Base-by-base conservation (phyloP, 2,329 filamentous ascomycete species). In the Aspergillus clavatus region DNA sequence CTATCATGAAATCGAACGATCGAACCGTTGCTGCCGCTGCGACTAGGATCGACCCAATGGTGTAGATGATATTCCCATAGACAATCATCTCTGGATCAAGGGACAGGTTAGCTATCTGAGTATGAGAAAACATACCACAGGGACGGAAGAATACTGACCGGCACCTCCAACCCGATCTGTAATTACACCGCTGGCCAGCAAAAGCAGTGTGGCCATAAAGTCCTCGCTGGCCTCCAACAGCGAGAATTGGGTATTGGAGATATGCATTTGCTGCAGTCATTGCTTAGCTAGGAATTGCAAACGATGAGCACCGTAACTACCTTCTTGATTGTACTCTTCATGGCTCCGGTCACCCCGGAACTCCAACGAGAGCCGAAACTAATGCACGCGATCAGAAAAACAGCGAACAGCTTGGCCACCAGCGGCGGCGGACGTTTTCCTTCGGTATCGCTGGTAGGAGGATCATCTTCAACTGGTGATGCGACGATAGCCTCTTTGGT, bases 241-340 rank as follows among this genome's bases (percentile, higher is more conserved):
- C 0, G 80, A 73, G 53, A 76, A 83, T 53, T 82, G 73, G 0
- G 74, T 75, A 53, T 83, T 83, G 57, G 76, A 75, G 56, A 83
- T 82, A 38, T 75, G 50, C 33, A 83, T 67, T 69, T 81, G 54
- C 62, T 65, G 7, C 7, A 26, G 18, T 7, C n/a, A 22, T 7
- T 27, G 4, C 38, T 18, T 28, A 1, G 8, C 31, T 19, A 27
- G 14, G 12, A 16, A 6, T 46, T n/a, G 4, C 1, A 11, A 21
- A 11, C 23, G 2, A 59, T 7, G 10, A 2, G 7, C 19, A 52
- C 54, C 6, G n/a, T n/a, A n/a, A n/a, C n/a, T 51, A 62, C 62
- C 70, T 81, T 81, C 51, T 83, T 82, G 21, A 83, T 59, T 0
- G 78, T 82, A 14, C 68, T 78, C 57, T 83, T 82, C 72, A 82